Conservation (phyloP, 1,284 basidiomycete genomes). For the Rhodotorula sp. region DNA sequence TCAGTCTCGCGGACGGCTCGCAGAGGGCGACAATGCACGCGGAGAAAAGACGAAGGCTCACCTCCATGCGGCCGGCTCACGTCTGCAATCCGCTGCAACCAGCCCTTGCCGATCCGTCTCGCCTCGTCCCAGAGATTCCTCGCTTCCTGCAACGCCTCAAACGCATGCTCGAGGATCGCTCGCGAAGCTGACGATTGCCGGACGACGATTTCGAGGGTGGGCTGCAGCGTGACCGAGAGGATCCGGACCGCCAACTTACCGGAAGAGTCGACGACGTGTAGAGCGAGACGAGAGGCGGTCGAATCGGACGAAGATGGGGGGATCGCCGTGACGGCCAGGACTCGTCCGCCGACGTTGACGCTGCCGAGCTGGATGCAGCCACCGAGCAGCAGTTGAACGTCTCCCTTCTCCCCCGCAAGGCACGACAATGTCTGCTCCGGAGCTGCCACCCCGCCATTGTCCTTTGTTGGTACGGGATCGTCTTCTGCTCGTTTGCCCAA, state of each 20-base stretch:
- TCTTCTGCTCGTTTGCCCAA: background rate
- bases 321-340: background rate
- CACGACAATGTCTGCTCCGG: slow-evolving; percentile 6
- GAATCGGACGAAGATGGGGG: background rate
- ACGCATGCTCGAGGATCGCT: slow-evolving; percentile 19
- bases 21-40: background rate
- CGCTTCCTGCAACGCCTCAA: slow-evolving; percentile 31
- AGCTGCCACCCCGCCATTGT: background rate
- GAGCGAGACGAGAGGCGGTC: background rate
- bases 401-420: slow-evolving; percentile 17
- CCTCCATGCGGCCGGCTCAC: slow-evolving; percentile 24
- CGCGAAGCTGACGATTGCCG: slow-evolving; percentile 19
- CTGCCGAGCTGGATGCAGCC: slow-evolving; percentile 29
- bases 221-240: slow-evolving; percentile 5
- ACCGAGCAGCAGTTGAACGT: slow-evolving; percentile 21
- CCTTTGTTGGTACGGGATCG: background rate
- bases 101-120: slow-evolving; percentile 35
- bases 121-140: slow-evolving; percentile 34
- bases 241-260: background rate
- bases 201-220: slow-evolving; percentile 14
- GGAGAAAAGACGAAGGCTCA: slow-evolving; percentile 1
- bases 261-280: background rate
- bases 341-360: background rate
- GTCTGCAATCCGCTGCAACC: slow-evolving; percentile 30
- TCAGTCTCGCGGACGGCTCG: background rate